These are phyloP conservation scores for Aspergillus sparsus DNA, from an alignment of 495 filamentous ascomycete genomes.

Conservation along the genomic window DNA sequence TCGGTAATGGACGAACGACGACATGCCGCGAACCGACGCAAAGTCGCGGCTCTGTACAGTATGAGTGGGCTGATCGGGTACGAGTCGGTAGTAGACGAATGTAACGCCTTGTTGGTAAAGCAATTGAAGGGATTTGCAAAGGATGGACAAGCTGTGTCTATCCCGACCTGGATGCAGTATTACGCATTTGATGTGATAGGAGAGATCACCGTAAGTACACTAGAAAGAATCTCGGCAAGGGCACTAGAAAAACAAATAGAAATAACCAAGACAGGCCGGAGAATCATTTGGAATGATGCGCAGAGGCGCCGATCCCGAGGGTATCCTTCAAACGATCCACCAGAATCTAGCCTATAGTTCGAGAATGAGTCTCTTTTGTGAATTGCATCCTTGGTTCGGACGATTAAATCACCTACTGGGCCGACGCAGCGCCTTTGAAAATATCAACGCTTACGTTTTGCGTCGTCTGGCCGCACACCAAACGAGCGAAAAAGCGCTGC, in stretches of 20 bases:
- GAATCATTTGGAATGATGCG: conserved; percentile 9
- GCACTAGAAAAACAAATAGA: not conserved
- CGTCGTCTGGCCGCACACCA: not conserved
- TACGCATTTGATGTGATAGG: conserved; percentile 60
- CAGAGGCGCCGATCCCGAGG: not conserved
- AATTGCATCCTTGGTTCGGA: conserved; percentile 9
- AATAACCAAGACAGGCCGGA: conserved; percentile 19
- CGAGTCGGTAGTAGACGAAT: conserved; percentile 48
- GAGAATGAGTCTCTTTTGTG: conserved; percentile 3
- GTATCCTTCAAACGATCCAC: conserved; percentile 6
- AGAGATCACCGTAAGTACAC: conserved; percentile 51
- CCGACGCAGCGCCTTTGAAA: not conserved
- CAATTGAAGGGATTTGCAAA: conserved; percentile 48
- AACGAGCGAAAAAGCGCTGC: not conserved
- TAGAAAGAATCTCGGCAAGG: not conserved
- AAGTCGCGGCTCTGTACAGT: conserved; percentile 47
- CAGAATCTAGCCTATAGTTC: conserved; percentile 3
- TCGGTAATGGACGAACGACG: conserved; percentile 66
- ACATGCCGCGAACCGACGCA: conserved; percentile 64
- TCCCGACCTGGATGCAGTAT: conserved; percentile 55
- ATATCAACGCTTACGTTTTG: not conserved
- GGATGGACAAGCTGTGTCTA: conserved; percentile 52
- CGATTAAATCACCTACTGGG: not conserved
- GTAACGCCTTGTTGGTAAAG: conserved; percentile 38
- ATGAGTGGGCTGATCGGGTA: conserved; percentile 48